Evolutionary conservation across 306 rosid genomes (phyloP), one percentile per base, ranked within the genome.

Genomic region (Hippophae gyantsensis): DNA sequence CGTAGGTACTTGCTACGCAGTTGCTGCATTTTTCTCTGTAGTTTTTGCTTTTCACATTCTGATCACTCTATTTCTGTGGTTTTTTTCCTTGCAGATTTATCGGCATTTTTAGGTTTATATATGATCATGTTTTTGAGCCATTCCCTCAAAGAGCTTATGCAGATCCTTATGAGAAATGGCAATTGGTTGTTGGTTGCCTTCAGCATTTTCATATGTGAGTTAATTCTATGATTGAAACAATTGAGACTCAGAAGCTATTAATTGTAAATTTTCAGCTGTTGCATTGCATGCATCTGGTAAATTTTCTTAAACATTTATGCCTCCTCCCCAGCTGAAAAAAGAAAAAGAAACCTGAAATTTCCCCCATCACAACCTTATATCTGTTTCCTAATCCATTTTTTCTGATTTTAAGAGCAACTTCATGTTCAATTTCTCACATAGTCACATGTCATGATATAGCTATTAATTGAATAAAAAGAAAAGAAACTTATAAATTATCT

Each of bases 81-180:
- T 47, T 74, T 58, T 38, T 13, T 41, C 6, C 57, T 50, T 66
- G 67, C 89, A 92, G 96, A 85, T 92, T 87, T 75, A 81, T 92
- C 43, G 96, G 98, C 67, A 87, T 92, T 74, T 92, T 92, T 77
- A 79, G 93, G 76, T 92, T 92, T 63, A 78, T 87, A 60, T 92
- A 83, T 61, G 98, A 92, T 77, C 96, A 92, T 74, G 98, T 87
- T 67, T 92, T 92, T 74, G 95, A 92, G 72, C 98, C 96, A 56
- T 92, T 85, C 79, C 95, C 96, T 73, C 98, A 92, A 64, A 77
- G 98, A 81, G 98, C 98, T 53, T 92, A 87, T 64, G 82, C 78
- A 0, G 87, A 87, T 81, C 86, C 93, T 13, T 74, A 79, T 62
- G 98, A 87, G 78, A 92, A 92, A 73, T 92, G 98, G 98, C 86